Conservation (phyloP, 805 yeast genomes). For the Cephaloascus albidus region DNA sequence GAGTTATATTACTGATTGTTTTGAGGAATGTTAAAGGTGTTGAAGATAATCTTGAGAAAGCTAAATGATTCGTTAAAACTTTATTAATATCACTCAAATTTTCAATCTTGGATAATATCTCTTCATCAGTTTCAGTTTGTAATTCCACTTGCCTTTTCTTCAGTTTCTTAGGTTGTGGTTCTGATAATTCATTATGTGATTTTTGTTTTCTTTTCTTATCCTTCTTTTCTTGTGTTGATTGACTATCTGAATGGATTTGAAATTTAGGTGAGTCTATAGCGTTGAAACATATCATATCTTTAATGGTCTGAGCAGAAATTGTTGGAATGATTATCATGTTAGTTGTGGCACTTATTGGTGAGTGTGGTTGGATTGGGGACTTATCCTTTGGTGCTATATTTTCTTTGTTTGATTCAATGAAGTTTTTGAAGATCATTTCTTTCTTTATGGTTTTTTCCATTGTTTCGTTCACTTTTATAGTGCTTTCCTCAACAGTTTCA, state of each 20-base stretch:
- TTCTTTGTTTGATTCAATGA: neutral
- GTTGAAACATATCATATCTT: neutral
- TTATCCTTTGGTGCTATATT: neutral
- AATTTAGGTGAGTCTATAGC: neutral
- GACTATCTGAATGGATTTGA: neutral
- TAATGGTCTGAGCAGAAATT: neutral
- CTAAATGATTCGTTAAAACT: conserved; percentile 73
- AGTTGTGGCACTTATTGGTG: too few species aligned
- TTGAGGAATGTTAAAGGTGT: conserved; percentile 73
- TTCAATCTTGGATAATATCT: conserved; percentile 19
- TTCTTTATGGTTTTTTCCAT: neutral
- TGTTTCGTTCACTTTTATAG: neutral
- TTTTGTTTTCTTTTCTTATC: conserved; percentile 14
- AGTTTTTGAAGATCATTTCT: neutral
- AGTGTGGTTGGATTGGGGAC: neutral
- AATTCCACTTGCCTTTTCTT: conserved; percentile 8
- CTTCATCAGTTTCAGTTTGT: conserved; percentile 14
- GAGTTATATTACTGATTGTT: conserved; percentile 48
- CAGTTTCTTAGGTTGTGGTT: conserved; percentile 1
- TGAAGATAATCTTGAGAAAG: conserved; percentile 81
- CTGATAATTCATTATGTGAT: conserved; percentile 1
- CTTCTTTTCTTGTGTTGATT: conserved; percentile 16
- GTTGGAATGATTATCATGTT: too few species aligned
- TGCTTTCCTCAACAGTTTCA: neutral
- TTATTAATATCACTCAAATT: conserved; percentile 48